Base-by-base conservation (phyloP, 139 green algal genomes). In the Volvox africanus region DNA sequence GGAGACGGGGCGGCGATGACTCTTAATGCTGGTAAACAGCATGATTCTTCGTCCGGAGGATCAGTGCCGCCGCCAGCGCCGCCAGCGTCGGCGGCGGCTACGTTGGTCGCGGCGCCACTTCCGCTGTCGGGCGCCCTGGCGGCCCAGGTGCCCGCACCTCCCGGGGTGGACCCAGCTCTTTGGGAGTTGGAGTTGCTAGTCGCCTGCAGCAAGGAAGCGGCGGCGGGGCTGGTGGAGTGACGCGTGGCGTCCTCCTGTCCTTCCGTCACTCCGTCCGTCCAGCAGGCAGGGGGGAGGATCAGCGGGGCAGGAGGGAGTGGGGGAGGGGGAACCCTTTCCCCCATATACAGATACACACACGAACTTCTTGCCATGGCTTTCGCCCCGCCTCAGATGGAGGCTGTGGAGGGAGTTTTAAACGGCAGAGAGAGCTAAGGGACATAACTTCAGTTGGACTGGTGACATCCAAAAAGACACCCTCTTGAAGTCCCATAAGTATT, bases 151-250 rank as follows among this genome's bases (percentile, higher is more conserved):
- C 83, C 68, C 30, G 65, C 83, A 0, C 83, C 83, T 2, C 35
- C 68, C 5, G 83, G 83, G 0, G 68, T 89, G 24, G 37, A 89
- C 28, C 21, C 83, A 0, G 84, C 68, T 35, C 84, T 89, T 37
- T 89, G 84, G 84, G 84, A 89, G 84, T 68, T 89, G 5, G 84
- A 89, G 5, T 28, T 82, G 68, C 17, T 89, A 44, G 84, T 89
- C 1, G 69, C 69, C 13, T n/a, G 28, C n/a, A 89, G 84, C 84
- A 89, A 71, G 84, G 84, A 33, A 79, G 65, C 21, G 65, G 65
- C 21, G 65, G 65, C 21, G 21, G 65, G 21, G 65, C 65, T 28
- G 65, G 65, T 73, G 65, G 65, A 30, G 16, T 73, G 65, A 73
- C 21, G 65, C 65, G 65, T 73, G 65, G 67, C 67, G 67, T 32